Evolutionary conservation across 1,284 basidiomycete genomes (phyloP).

Genomic region (Melampsora americana): DNA sequence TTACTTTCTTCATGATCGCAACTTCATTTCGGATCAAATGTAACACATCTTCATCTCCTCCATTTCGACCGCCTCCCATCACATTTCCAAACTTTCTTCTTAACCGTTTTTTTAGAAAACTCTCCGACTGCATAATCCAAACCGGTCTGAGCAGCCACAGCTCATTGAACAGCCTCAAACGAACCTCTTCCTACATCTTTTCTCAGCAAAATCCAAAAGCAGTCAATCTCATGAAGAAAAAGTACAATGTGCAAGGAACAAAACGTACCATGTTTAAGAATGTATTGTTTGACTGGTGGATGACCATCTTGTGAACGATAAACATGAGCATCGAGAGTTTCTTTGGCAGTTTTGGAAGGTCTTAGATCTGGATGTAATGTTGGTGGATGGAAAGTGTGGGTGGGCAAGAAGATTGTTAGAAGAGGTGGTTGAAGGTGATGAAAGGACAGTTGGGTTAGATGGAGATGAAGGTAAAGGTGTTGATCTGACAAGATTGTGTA

Average conservation of each 20-base stretch:
- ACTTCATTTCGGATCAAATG: constrained; percentile 55
- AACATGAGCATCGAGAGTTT: constrained; percentile 54
- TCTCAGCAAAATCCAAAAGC: neutral
- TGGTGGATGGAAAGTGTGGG: constrained; percentile 24
- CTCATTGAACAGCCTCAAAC: constrained; percentile 18
- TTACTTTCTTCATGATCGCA: constrained; percentile 58
- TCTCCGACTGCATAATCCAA: constrained; percentile 35
- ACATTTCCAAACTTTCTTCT: constrained; percentile 30
- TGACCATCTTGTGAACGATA: constrained; percentile 52
- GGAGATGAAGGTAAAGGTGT: neutral
- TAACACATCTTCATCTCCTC: constrained; percentile 52
- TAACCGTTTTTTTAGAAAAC: constrained; percentile 26
- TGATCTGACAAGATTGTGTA: neutral
- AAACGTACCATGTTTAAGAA: constrained; percentile 51
- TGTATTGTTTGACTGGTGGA: constrained; percentile 56
- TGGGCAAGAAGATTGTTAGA: neutral
- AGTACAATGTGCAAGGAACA: neutral
- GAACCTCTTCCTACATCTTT: constrained; percentile 38
- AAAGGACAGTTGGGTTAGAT: neutral
- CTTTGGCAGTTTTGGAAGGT: constrained; percentile 50
- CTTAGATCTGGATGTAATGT: constrained; percentile 23
- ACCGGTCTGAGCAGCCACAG: constrained; percentile 29
- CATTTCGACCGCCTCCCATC: neutral
- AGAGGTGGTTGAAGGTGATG: neutral
- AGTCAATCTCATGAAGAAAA: neutral